Base-by-base conservation (phyloP, 169 alveolate species). In the Eimeria necatrix region DNA sequence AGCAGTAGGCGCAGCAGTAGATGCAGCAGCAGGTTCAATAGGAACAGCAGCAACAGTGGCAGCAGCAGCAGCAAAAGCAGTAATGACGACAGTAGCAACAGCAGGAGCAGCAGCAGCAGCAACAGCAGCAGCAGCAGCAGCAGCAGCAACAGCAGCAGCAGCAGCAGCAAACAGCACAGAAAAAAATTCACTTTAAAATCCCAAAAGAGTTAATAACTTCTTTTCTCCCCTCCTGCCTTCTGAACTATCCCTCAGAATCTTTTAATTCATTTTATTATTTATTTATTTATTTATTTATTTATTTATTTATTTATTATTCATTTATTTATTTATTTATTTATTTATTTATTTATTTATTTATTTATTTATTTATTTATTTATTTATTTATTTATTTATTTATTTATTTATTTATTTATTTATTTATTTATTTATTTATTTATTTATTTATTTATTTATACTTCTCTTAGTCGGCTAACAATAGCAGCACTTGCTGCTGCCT, bases 401-500 rank as follows among this genome's bases (percentile, higher is more conserved):
- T 61, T 61, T 61, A 61, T 61, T 61, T 61, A 10, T 61, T 61
- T 61, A 6, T 61, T 6, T 61, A 61, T 61, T 61, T 61, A 61
- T 7, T 4, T 7, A 7, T 61, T 4, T 61, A 12, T 61, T 61
- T 7, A 61, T 12, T 61, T 61, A 61, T 61, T 61, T 61, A 61
- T 61, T 61, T 61, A 61, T 61, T 56, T 56, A 56, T 84, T 4
- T 5, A 16, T 32, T 1, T 74, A n/a, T n/a, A 88, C 86, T 64
- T 88, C 18, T 4, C 32, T 32, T 4, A 93, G 87, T 60, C 49
- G 20, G 12, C 46, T 93, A 3, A 52, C 49, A 53, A 93, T 81
- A 56, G 68, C 83, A 49, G 56, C 95, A 6, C 97, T 88, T 20
- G 98, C 98, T 52, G 95, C 95, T n/a, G 95, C 98, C 85, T 96